Percentiles rank a stretch among this genome's conserved stretches.
Conservation (phyloP, 306 rosid genomes). For the Vigna trinervia region DNA sequence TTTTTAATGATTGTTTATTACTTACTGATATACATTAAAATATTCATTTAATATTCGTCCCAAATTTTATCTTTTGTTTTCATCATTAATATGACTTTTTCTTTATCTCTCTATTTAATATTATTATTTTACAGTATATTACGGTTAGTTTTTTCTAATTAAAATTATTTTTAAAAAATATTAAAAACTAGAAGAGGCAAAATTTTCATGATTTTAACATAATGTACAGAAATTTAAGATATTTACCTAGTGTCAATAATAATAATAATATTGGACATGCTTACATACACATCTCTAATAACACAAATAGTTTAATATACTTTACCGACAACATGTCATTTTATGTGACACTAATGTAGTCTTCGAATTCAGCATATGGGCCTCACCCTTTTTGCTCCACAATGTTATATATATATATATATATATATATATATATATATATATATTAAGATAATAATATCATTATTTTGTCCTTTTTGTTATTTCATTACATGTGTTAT, state of each 20-base stretch:
- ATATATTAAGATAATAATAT: neutral
- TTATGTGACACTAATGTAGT: slow-evolving; percentile 22
- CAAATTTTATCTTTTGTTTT: too few relatives aligned
- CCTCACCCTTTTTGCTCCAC: slow-evolving; percentile 9
- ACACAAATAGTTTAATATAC: neutral
- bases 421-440: too few relatives aligned
- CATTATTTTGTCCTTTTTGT: neutral
- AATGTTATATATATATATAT: neutral
- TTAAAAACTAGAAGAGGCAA: too few relatives aligned
- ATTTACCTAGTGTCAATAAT: neutral
- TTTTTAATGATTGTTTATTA: too few relatives aligned
- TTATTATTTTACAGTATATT: too few relatives aligned
- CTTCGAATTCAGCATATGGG: slow-evolving; percentile 14
- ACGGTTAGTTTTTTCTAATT: too few relatives aligned
- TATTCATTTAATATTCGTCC: too few relatives aligned
- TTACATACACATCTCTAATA: neutral
- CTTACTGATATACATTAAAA: too few relatives aligned
- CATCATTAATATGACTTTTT: too few relatives aligned
- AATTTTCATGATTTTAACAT: too few relatives aligned
- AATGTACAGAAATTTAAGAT: neutral
- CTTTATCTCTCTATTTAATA: too few relatives aligned
- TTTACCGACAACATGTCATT: slow-evolving; percentile 26
- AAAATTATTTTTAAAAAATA: too few relatives aligned
- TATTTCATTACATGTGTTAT: neutral
- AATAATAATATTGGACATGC: neutral